These are phyloP conservation scores for Lavandula angustifolia DNA, from an alignment of 257 asterid genomes.

Conservation along the genomic window DNA sequence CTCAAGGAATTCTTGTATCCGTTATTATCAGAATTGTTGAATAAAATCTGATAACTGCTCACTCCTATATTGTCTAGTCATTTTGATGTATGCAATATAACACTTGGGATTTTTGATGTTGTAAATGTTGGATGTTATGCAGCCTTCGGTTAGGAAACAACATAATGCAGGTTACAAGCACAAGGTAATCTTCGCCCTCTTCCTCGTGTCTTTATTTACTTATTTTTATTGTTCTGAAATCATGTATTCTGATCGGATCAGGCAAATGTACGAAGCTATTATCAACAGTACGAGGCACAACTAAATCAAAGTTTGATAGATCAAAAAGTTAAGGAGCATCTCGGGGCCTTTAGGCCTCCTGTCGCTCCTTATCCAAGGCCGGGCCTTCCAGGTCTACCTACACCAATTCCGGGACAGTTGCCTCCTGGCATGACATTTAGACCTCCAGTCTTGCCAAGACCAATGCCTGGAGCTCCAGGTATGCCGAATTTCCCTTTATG, in stretches of 20 bases:
- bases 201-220: neutral
- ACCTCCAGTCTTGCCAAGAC: conserved; percentile 76
- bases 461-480: conserved; percentile 78
- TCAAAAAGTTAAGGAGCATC: conserved; percentile 93
- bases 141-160: conserved; percentile 98
- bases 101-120: neutral
- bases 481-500: conserved; percentile 7
- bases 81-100: neutral
- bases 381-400: conserved; percentile 59
- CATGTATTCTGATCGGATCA: conserved; percentile 34
- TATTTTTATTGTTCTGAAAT: conserved; percentile 5
- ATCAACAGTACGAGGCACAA: conserved; percentile 96
- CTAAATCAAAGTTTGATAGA: conserved; percentile 90
- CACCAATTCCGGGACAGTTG: conserved; percentile 62
- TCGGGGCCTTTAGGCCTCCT: conserved; percentile 84
- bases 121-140: conserved; percentile 38
- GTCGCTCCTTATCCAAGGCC: conserved; percentile 75
- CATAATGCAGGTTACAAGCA: conserved; percentile 97
- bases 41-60: neutral
- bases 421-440: conserved; percentile 57
- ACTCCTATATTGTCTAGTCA: neutral
- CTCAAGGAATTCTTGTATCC: neutral
- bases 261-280: conserved; percentile 90
- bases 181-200: conserved; percentile 52
- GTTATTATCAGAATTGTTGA: neutral